These are phyloP conservation scores for Colletotrichum costaricense DNA, from an alignment of 2,329 filamentous ascomycete genomes.

Conservation along the genomic window DNA sequence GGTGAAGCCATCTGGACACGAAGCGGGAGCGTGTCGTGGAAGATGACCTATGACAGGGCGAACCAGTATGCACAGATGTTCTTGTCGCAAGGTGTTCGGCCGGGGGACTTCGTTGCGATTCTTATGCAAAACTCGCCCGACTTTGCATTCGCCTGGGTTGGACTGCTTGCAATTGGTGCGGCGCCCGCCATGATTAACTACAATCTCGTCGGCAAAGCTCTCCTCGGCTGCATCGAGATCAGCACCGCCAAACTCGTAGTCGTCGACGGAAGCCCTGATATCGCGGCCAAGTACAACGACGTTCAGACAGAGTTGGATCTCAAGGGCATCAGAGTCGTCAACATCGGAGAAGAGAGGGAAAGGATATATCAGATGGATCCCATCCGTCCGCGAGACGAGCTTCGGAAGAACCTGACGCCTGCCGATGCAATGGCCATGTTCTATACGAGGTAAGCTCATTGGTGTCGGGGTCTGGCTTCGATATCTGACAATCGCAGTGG, in stretches of 20 bases:
- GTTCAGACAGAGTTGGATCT: constrained; percentile 62
- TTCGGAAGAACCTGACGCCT: constrained; percentile 62
- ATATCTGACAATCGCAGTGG: constrained; percentile 56
- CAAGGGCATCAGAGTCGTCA: constrained; percentile 64
- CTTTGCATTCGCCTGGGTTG: constrained; percentile 75
- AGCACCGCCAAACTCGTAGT: constrained; percentile 67
- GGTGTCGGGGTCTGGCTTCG: rapidly evolving
- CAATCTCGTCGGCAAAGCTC: constrained; percentile 71
- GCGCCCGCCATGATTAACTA: constrained; percentile 79
- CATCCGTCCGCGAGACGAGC: constrained; percentile 64
- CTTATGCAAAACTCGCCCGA: constrained; percentile 77
- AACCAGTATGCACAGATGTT: constrained; percentile 74
- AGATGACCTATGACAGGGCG: constrained; percentile 63
- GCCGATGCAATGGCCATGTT: constrained; percentile 72
- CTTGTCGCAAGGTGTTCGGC: constrained; percentile 65
- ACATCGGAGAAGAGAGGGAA: constrained; percentile 50
- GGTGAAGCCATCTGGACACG: constrained; percentile 76
- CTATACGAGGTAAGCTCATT: constrained; percentile 63
- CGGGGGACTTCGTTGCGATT: constrained; percentile 71
- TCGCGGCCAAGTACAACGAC: constrained; percentile 67
- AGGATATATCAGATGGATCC: constrained; percentile 58
- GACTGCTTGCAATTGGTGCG: constrained; percentile 72
- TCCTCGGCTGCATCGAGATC: constrained; percentile 74
- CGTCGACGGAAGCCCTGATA: constrained; percentile 66
- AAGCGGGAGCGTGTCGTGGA: constrained; percentile 68